Evolutionary conservation across 306 rosid species (phyloP).

Genomic region (Gastrolobium bilobum): DNA sequence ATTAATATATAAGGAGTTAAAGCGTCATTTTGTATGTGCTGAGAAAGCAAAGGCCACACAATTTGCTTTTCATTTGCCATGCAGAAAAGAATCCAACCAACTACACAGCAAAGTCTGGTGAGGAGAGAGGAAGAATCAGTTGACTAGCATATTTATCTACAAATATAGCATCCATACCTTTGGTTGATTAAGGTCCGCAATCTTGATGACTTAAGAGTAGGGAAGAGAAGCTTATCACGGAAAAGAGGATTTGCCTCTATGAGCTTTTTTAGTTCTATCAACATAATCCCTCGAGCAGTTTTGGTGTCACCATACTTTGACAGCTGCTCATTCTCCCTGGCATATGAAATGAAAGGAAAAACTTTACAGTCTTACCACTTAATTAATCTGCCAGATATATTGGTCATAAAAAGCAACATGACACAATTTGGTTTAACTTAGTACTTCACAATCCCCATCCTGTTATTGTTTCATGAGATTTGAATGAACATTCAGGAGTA

Average conservation of each 20-base stretch:
- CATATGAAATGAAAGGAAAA: constrained; percentile 43
- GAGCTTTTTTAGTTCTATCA: constrained; percentile 85
- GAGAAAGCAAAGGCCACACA: constrained; percentile 8
- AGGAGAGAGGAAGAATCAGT: constrained; percentile 2
- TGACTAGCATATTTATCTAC: constrained; percentile 34
- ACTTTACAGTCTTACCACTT: constrained; percentile 3
- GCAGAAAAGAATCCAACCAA: constrained; percentile 24
- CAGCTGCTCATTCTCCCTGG: constrained; percentile 89
- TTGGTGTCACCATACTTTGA: constrained; percentile 89
- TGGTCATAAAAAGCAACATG: constrained; percentile 21
- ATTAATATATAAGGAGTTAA: constrained; percentile 9
- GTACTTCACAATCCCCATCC: constrained; percentile 21
- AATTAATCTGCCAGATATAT: constrained; percentile 8
- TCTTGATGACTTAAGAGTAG: constrained; percentile 77
- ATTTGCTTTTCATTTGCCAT: constrained; percentile 12
- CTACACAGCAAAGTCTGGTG: constrained; percentile 15
- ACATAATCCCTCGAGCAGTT: constrained; percentile 86
- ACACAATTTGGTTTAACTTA: background rate
- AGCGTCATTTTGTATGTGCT: background rate
- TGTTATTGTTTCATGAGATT: constrained; percentile 9
- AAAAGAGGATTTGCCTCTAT: constrained; percentile 88
- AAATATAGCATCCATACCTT: constrained; percentile 62
- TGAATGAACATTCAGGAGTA: constrained; percentile 42
- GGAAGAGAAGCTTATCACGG: constrained; percentile 83
- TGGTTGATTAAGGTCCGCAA: constrained; percentile 86